A percentile compares a stretch with the other conserved stretches of the same genome.
These are phyloP conservation scores for Fonsecaea multimorphosa DNA, from an alignment of 2,329 filamentous ascomycete genomes.

Conservation along the genomic window DNA sequence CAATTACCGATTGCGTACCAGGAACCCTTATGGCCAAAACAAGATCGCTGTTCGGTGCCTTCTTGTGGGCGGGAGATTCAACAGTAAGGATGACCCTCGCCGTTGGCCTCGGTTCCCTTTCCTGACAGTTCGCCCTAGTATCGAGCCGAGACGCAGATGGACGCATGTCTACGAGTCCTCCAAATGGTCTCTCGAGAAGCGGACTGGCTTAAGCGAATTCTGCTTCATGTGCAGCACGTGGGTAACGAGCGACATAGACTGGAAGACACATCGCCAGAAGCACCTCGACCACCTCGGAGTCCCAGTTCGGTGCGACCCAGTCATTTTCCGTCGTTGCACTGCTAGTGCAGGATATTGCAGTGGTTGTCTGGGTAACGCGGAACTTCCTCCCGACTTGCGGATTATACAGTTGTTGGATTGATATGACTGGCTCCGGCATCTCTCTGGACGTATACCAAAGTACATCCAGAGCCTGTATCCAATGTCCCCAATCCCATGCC, in stretches of 20 bases:
- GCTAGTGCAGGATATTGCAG: neutral
- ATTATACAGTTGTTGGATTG: neutral
- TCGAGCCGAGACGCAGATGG: neutral
- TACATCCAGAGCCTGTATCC: neutral
- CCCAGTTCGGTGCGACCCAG: neutral
- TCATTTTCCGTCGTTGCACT: neutral
- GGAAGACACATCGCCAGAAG: neutral
- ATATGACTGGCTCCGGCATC: neutral
- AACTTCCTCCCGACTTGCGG: neutral
- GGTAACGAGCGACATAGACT: neutral
- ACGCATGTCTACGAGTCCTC: neutral
- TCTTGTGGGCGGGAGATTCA: neutral
- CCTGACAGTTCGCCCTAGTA: neutral
- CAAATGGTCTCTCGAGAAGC: neutral
- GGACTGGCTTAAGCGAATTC: neutral
- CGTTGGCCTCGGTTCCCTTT: neutral
- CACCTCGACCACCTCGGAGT: neutral
- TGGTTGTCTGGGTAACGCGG: neutral
- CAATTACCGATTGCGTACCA: neutral
- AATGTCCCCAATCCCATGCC: neutral
- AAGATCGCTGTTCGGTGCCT: neutral
- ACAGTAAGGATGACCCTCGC: neutral
- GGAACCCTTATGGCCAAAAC: neutral
- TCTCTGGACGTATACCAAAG: neutral
- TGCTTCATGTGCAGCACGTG: neutral